Base-by-base conservation (phyloP, 75 land plant genomes). In the Larix kaempferi region DNA sequence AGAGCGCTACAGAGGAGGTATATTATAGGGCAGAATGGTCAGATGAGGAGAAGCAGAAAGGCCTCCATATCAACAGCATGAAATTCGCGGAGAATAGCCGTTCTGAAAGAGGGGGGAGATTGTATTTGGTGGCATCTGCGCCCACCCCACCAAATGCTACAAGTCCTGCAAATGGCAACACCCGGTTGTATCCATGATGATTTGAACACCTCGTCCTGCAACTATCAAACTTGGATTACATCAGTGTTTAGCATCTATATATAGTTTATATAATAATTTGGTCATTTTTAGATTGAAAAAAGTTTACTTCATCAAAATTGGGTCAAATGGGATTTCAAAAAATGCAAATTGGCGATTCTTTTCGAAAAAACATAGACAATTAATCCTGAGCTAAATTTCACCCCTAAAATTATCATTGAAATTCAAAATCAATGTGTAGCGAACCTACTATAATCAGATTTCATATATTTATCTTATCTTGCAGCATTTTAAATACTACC, bases 51-150 rank as follows among this genome's bases (percentile, higher is more conserved):
- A 82, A 81, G 59, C 56, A 72, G 17, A 78, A 83, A 76, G 92
- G 94, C 0, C 69, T 91, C 78, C 90, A 93, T 73, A 72, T 69
- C 11, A 75, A 55, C 7, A 91, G 90, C 83, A 4, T 94, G 60
- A 89, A 86, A 66, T 91, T 94, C 57, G 96, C 96, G 0, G 87
- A 86, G 75, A 94, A 89, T 73, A 78, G 89, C 52, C 65, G 84
- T 35, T 82, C 89, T 5, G 96, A 94, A 81, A 75, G 95, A 16
- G 91, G 90, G 44, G 21, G 76, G 21, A 74, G 84, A 12, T 71
- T 77, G 39, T 22, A 22, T 12, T 60, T 60, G 22, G 62, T 60
- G 62, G 62, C 62, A 22, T 60, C 62, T 22, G n/a, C n/a, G 62
- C n/a, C 62, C n/a, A 60, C 62, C 52, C 52, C 52, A 49, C 10